A percentile compares a stretch with the other conserved stretches of the same genome.
These are phyloP conservation scores for Microbotryomycetes sp. DNA, from an alignment of 1,284 basidiomycete genomes.

Conservation along the genomic window DNA sequence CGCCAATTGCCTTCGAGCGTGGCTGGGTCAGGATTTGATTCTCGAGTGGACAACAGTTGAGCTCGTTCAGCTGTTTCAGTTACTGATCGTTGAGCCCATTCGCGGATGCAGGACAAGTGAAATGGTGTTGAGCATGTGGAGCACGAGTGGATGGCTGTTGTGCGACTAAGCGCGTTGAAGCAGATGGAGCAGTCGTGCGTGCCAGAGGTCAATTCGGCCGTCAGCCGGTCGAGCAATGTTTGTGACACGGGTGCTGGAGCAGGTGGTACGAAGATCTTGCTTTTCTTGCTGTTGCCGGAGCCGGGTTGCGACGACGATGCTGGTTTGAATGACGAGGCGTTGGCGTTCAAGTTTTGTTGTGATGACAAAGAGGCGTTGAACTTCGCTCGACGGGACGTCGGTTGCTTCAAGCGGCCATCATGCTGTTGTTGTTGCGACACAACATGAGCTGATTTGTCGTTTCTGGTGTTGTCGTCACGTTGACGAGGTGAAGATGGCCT, in stretches of 20 bases:
- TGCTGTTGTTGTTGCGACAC: background rate
- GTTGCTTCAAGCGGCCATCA: background rate
- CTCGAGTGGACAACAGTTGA: constrained; percentile 26
- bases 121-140: constrained; percentile 78
- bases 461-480: background rate
- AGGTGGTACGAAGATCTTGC: background rate
- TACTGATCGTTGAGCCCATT: constrained; percentile 55
- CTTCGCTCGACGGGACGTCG: background rate
- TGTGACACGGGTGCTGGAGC: constrained; percentile 25
- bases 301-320: constrained; percentile 2
- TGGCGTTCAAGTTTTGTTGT: constrained; percentile 7
- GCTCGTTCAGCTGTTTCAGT: constrained; percentile 49
- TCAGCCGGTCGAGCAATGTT: constrained; percentile 34
- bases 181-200: constrained; percentile 67
- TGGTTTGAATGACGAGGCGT: constrained; percentile 11
- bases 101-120: constrained; percentile 69
- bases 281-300: background rate
- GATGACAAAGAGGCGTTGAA: constrained; percentile 22
- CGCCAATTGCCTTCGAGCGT: constrained; percentile 32
- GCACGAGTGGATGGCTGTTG: constrained; percentile 70
- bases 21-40: constrained; percentile 13
- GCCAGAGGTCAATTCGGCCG: constrained; percentile 27
- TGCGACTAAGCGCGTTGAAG: constrained; percentile 62
- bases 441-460: background rate
- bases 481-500: background rate